Evolutionary conservation across 2,329 filamentous ascomycete species (phyloP), one percentile per base, ranked within the genome.

Genomic region (Gyromitra esculenta): DNA sequence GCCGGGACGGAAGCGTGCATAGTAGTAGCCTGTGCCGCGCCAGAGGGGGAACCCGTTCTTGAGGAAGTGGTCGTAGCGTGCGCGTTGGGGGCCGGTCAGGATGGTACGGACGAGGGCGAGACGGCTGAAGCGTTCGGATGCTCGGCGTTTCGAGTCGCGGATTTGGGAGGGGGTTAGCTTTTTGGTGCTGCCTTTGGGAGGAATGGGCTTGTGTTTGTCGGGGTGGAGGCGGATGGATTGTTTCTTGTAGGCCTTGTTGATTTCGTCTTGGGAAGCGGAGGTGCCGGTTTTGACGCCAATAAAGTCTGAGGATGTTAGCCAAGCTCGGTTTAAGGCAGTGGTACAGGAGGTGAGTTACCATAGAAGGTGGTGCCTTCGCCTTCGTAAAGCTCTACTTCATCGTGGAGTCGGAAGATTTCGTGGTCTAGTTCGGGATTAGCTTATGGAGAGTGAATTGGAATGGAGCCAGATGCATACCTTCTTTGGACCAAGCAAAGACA

Each of bases 21-120:
- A 99, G 88, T 98, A 99, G 88, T 99, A 99, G 78, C 96, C 95
- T 57, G 95, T 97, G 75, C 96, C 96, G 86, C 95, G 94, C 96
- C 96, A 99, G 72, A 89, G 89, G 41, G 96, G 96, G 86, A 99
- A 99, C 77, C 96, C 96, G 84, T 98, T 94, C 83, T 86, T 85
- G 77, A 98, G 85, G 86, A 98, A 99, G 84, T 97, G 91, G 83
- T 99, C 95, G 84, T 99, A 99, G 79, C 96, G 91, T 80, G 93
- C 92, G 79, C 96, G 89, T 70, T 89, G 88, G 1, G 91, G 86
- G 0, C 95, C 93, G 81, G 92, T 90, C 67, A 99, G 90, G 82
- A 99, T 92, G 82, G 93, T 92, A 80, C 91, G 90, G 69, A 98
- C 92, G 81, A 97, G 89, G 78, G 91, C 91, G 52, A 99, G 88